Evolutionary conservation across 2,329 filamentous ascomycete species (phyloP).

Genomic region (Botrytis squamosa): DNA sequence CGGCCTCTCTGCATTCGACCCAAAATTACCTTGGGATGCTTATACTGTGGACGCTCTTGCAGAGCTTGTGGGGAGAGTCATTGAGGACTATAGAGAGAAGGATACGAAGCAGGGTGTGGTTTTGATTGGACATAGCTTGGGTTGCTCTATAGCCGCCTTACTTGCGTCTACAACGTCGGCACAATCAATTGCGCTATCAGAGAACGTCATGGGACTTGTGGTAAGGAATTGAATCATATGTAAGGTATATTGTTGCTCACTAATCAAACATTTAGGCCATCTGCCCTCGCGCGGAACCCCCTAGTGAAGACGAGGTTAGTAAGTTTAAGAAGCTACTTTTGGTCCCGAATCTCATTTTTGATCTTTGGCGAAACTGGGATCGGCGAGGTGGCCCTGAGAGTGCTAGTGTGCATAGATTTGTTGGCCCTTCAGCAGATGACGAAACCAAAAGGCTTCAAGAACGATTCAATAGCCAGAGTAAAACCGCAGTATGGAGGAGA

Average conservation of each 20-base stretch:
- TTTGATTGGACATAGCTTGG: slow-evolving; percentile 87
- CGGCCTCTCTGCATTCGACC: slow-evolving; percentile 73
- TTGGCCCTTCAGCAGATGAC: slow-evolving; percentile 63
- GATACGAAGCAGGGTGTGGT: slow-evolving; percentile 68
- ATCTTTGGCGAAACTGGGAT: slow-evolving; percentile 76
- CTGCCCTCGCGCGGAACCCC: slow-evolving; percentile 71
- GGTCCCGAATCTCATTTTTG: slow-evolving; percentile 70
- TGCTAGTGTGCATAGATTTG: slow-evolving; percentile 74
- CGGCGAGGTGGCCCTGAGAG: slow-evolving; percentile 75
- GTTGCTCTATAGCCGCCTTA: slow-evolving; percentile 72
- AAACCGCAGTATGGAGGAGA: slow-evolving; percentile 66
- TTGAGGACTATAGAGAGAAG: slow-evolving; percentile 69
- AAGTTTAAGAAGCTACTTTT: slow-evolving; percentile 58
- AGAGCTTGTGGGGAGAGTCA: slow-evolving; percentile 71
- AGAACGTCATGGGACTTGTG: slow-evolving; percentile 71
- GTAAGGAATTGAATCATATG: slow-evolving; percentile 39
- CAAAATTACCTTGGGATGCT: slow-evolving; percentile 65
- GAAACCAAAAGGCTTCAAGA: slow-evolving; percentile 67
- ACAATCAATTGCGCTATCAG: slow-evolving; percentile 52
- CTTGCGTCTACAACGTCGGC: slow-evolving; percentile 57
- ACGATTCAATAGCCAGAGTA: slow-evolving; percentile 78
- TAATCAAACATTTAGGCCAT: slow-evolving; percentile 48
- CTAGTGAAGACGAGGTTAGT: slow-evolving; percentile 51
- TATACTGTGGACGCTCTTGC: slow-evolving; percentile 76
- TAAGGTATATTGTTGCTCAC: background rate